Evolutionary conservation across 2,329 filamentous ascomycete species (phyloP).

Genomic region (Venturia carpophila): DNA sequence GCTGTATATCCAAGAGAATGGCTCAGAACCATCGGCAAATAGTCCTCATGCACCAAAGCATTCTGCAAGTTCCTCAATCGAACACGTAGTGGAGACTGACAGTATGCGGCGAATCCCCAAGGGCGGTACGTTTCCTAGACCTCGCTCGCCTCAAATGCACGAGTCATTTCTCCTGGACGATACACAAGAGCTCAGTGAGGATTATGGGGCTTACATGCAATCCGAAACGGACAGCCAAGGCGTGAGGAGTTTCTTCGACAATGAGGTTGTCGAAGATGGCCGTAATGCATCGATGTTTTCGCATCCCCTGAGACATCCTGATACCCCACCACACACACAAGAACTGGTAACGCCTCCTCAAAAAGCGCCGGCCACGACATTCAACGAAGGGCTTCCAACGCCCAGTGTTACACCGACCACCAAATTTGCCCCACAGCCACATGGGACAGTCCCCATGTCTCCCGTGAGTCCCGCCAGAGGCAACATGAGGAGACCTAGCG

Average conservation of each 20-base stretch:
- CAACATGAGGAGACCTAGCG: background rate
- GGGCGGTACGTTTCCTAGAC: constrained; percentile 35
- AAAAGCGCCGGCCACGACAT: constrained; percentile 26
- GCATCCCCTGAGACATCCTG: constrained; percentile 33
- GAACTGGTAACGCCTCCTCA: constrained; percentile 21
- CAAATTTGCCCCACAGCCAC: constrained; percentile 11
- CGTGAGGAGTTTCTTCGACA: constrained; percentile 43
- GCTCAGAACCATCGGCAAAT: background rate
- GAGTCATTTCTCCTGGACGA: constrained; percentile 46
- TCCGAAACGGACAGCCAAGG: constrained; percentile 43
- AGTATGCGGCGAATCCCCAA: constrained; percentile 43
- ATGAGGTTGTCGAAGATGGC: constrained; percentile 35
- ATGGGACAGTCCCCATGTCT: constrained; percentile 2
- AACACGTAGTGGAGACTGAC: constrained; percentile 44
- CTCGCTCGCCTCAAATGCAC: constrained; percentile 23
- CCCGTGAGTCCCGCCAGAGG: background rate
- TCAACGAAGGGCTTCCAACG: constrained; percentile 31
- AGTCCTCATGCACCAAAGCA: background rate
- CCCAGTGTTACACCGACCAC: constrained; percentile 31
- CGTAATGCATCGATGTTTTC: constrained; percentile 23
- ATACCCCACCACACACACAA: constrained; percentile 34
- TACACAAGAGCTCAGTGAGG: constrained; percentile 48
- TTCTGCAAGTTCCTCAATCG: constrained; percentile 41
- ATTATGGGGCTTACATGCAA: constrained; percentile 39
- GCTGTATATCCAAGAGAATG: background rate